A percentile compares a stretch with the other conserved stretches of the same genome.
phyloP scores from a whole-genome alignment of 2,329 filamentous ascomycete species.

The Aspergillus pseudoglaucus region DNA sequence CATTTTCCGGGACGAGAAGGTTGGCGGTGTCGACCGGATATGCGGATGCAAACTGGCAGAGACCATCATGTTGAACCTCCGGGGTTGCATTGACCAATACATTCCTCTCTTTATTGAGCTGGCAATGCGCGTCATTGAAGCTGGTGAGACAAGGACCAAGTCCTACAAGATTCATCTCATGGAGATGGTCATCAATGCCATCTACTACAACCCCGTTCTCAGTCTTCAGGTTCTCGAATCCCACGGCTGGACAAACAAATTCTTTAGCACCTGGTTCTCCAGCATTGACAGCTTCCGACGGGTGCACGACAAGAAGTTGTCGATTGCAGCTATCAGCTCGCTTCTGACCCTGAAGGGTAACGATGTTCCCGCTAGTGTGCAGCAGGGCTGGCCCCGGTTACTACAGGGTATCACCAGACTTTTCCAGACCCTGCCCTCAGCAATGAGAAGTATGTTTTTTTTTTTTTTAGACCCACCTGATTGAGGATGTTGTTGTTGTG shows the following conservation, averaged over 20 bases:
- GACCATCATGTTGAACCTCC: conserved; percentile 91
- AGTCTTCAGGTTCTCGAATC: conserved; percentile 81
- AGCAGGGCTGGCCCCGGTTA: conserved; percentile 88
- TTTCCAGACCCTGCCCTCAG: conserved; percentile 84
- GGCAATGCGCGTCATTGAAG: conserved; percentile 72
- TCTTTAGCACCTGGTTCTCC: conserved; percentile 97
- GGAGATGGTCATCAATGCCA: conserved; percentile 97
- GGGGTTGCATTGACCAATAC: conserved; percentile 79
- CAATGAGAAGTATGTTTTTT: conserved; percentile 65
- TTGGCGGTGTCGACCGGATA: conserved; percentile 88
- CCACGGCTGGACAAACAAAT: conserved; percentile 95
- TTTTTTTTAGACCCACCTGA: no score
- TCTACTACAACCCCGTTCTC: conserved; percentile 91
- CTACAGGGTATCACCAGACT: conserved; percentile 82
- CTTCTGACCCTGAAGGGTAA: conserved; percentile 72
- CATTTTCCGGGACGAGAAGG: conserved; percentile 88
- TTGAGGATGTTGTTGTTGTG: background rate
- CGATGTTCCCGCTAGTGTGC: conserved; percentile 84
- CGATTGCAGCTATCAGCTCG: conserved; percentile 84
- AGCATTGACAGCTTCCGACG: conserved; percentile 89
- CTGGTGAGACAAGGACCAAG: conserved; percentile 76
- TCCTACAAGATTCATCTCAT: conserved; percentile 93
- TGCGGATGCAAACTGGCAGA: conserved; percentile 97
- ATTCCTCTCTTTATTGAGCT: conserved; percentile 83
- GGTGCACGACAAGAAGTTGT: conserved; percentile 98